Percentiles rank a stretch among this genome's conserved stretches.
Evolutionary conservation across 2,329 filamentous ascomycete species (phyloP).

Genomic region (Aureobasidium sp.): DNA sequence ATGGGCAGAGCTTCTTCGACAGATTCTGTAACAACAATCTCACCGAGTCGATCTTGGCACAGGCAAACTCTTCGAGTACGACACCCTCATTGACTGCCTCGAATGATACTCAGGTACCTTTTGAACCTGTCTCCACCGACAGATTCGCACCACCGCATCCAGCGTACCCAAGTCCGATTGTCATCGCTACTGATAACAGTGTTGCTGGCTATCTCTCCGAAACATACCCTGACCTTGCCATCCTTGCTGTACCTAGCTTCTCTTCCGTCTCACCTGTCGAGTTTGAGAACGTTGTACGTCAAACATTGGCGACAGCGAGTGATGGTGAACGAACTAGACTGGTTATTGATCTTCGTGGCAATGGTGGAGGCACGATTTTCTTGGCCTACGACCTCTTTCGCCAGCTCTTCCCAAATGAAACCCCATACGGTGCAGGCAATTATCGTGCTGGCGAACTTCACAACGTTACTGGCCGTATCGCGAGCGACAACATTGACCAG

Average conservation of each 20-base stretch:
- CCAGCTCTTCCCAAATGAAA: constrained; percentile 45
- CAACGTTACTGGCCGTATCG: constrained; percentile 30
- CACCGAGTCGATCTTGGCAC: background rate
- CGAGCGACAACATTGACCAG: background rate
- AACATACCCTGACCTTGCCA: constrained; percentile 38
- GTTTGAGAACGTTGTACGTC: constrained; percentile 35
- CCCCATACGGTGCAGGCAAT: constrained; percentile 41
- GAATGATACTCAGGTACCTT: constrained; percentile 5
- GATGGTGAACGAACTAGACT: constrained; percentile 51
- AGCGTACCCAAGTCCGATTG: background rate
- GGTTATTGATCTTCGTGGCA: constrained; percentile 57
- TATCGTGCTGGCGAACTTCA: constrained; percentile 40
- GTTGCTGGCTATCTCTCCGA: constrained; percentile 18
- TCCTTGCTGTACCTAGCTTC: constrained; percentile 41
- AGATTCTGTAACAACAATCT: constrained; percentile 28
- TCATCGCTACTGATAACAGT: background rate
- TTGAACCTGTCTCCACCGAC: constrained; percentile 18
- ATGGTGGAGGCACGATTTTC: constrained; percentile 48
- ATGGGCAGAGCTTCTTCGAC: constrained; percentile 36
- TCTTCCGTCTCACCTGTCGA: constrained; percentile 21
- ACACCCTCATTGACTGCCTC: constrained; percentile 21
- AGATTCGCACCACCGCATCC: background rate
- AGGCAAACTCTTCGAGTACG: background rate
- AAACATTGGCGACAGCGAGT: constrained; percentile 43
- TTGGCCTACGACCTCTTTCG: constrained; percentile 43